Evolutionary conservation across 2,329 filamentous ascomycete genomes (phyloP).

Genomic region (Fusarium pseudoanthophilum): DNA sequence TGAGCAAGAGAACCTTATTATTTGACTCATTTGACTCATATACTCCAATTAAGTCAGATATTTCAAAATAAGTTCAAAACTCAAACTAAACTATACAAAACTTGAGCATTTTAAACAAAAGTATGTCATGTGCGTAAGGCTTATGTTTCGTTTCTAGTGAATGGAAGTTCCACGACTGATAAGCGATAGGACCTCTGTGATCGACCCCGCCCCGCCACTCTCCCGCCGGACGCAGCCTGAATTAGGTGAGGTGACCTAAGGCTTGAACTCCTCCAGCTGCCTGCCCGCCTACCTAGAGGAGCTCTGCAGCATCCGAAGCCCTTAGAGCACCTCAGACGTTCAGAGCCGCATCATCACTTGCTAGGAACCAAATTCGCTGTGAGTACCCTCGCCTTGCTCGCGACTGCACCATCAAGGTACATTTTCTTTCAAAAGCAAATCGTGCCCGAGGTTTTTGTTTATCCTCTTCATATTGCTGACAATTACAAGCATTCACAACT

Average conservation of each 20-base stretch:
- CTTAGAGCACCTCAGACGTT: slow-evolving; percentile 1
- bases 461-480: slow-evolving; percentile 13
- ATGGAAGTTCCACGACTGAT: neutral
- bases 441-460: neutral
- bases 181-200: slow-evolving; percentile 4
- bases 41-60: neutral
- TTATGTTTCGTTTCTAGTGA: neutral
- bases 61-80: too few species aligned
- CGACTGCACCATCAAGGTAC: slow-evolving; percentile 34
- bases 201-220: slow-evolving; percentile 2
- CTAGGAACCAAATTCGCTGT: slow-evolving; percentile 7
- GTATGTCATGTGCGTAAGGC: neutral
- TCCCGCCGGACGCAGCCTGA: neutral
- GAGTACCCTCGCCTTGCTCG: neutral
- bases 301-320: slow-evolving; percentile 23
- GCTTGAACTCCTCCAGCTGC: slow-evolving; percentile 25
- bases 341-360: slow-evolving; percentile 36
- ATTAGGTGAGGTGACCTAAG: slow-evolving; percentile 12
- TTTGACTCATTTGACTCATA: neutral
- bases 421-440: neutral
- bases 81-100: neutral
- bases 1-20: neutral
- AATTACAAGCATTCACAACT: slow-evolving; percentile 5
- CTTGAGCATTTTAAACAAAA: neutral
- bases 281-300: slow-evolving; percentile 5